phyloP scores from a whole-genome alignment of 305 asterid species.

The Solanum hybrid region DNA sequence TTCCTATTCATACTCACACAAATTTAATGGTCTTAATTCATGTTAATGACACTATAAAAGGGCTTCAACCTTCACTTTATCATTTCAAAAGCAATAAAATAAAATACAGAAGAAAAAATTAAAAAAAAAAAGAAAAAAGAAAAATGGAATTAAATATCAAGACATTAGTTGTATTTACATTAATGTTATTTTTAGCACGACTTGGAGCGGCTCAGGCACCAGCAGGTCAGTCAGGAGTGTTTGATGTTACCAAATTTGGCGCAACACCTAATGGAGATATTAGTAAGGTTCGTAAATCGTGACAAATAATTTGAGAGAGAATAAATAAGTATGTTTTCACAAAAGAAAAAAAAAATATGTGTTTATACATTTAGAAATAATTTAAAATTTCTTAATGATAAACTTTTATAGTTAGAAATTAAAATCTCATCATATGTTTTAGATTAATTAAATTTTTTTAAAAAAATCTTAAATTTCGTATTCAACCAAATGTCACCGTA shows the following conservation, averaged over 20 bases:
- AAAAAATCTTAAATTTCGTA: no score
- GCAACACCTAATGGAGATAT: slow-evolving; percentile 20
- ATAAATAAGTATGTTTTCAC: background rate
- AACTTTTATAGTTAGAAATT: background rate
- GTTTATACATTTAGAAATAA: background rate
- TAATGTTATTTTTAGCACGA: slow-evolving; percentile 12
- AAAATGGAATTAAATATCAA: background rate
- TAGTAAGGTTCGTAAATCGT: background rate
- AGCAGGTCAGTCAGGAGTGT: no score
- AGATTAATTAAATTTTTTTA: no score
- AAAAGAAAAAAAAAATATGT: background rate
- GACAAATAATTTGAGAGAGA: background rate
- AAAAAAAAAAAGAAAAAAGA: no score
- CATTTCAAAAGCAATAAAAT: background rate
- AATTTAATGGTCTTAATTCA: background rate
- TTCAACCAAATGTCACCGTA: background rate
- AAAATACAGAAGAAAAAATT: background rate
- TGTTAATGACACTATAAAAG: background rate
- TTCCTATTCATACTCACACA: background rate
- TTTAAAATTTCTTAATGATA: background rate
- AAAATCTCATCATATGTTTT: background rate
- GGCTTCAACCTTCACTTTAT: background rate
- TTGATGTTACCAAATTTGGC: slow-evolving; percentile 18
- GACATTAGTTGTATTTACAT: background rate
- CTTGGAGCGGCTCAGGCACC: background rate